phyloP scores from a whole-genome alignment of 768 basidiomycete species.

The Tulasnella sp. region DNA sequence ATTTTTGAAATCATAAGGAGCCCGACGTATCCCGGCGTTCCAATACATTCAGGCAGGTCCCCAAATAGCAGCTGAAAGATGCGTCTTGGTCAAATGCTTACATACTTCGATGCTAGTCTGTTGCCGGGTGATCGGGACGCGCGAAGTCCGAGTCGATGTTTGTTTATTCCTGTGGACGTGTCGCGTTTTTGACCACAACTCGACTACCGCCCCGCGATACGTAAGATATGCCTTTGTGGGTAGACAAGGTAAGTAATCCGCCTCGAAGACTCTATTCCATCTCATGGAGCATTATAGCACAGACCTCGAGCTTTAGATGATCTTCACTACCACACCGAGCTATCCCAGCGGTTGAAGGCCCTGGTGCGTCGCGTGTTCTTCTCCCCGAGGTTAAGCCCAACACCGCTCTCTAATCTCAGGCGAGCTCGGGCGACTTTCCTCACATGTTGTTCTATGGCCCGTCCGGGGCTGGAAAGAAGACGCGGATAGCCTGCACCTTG shows the following conservation, averaged over 20 bases:
- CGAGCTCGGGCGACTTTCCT: constrained; percentile 86
- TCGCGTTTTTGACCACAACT: background rate
- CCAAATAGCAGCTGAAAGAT: no score
- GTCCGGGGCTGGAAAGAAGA: constrained; percentile 96
- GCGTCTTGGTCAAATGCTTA: no score
- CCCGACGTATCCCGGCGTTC: no score
- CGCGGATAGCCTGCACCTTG: constrained; percentile 80
- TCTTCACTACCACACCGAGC: constrained; percentile 74
- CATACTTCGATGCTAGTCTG: no score
- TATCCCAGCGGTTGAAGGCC: constrained; percentile 68
- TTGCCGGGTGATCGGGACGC: no score
- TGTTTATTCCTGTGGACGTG: constrained; percentile 11
- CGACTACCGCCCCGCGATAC: background rate
- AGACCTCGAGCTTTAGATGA: constrained; percentile 74
- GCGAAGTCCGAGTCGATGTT: no score
- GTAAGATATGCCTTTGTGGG: constrained; percentile 41
- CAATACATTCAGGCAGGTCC: no score
- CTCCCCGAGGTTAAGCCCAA: background rate
- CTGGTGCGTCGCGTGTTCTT: constrained; percentile 36
- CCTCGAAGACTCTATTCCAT: background rate
- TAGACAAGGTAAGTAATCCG: constrained; percentile 33
- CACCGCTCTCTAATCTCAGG: constrained; percentile 33
- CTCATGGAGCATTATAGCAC: constrained; percentile 37
- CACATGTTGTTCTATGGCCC: constrained; percentile 98
- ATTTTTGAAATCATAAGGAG: no score